phyloP scores from a whole-genome alignment of 1,284 basidiomycete genomes.

The Psilocybe mexicana region DNA sequence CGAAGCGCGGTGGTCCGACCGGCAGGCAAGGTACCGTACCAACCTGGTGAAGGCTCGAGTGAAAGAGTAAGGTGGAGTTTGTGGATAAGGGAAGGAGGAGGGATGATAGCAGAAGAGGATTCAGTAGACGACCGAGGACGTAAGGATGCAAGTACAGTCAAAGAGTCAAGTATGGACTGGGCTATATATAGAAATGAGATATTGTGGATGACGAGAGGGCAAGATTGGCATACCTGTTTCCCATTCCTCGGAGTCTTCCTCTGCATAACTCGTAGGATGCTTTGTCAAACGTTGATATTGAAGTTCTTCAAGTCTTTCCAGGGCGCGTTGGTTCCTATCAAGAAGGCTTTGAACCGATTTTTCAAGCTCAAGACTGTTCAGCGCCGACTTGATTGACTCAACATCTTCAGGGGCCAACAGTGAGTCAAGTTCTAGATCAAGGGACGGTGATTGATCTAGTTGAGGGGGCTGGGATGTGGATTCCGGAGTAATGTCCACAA shows the following conservation, averaged over 20 bases:
- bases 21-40: conserved; percentile 73
- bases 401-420: conserved; percentile 58
- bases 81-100: conserved; percentile 60
- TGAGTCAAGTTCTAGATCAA: conserved; percentile 45
- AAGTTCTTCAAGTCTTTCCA: conserved; percentile 61
- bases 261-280: conserved; percentile 46
- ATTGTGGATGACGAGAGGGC: conserved; percentile 13
- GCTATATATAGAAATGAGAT: conserved; percentile 43
- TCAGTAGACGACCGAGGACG: conserved; percentile 58
- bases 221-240: conserved; percentile 57
- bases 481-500: conserved; percentile 26
- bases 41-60: conserved; percentile 56
- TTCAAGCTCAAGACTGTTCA: conserved; percentile 65
- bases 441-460: conserved; percentile 15
- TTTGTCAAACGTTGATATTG: conserved; percentile 55
- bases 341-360: conserved; percentile 66
- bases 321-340: conserved; percentile 59
- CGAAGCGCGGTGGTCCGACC: conserved; percentile 58
- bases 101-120: conserved; percentile 49
- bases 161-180: conserved; percentile 68
- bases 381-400: conserved; percentile 51
- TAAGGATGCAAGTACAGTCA: conserved; percentile 66
- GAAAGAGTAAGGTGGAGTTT: conserved; percentile 71
- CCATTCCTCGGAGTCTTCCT: conserved; percentile 76
- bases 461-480: conserved; percentile 11